Base-by-base conservation (phyloP, 139 green algal genomes). In the Microglena sp. region DNA sequence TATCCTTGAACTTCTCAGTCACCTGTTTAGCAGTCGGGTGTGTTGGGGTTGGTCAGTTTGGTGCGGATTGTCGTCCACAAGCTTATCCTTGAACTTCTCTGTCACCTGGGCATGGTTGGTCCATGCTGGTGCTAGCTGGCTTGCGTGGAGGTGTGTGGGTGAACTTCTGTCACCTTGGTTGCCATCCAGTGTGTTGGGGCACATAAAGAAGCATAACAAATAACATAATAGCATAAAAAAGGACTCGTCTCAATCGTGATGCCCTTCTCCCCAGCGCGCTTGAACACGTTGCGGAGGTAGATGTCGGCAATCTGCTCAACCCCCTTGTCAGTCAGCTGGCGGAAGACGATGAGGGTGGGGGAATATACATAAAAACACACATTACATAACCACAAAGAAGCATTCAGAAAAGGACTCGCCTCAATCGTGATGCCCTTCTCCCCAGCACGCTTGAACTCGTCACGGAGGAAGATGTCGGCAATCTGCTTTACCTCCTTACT, bases 251-350 rank as follows among this genome's bases (percentile, higher is more conserved):
- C 90, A 55, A 96, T 91, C 82, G 89, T 93, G 74, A 99, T 97
- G 64, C 87, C 92, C 79, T 96, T 96, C 80, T 95, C 91, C 65
- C 94, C 81, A 0, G 90, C 84, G 56, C 94, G 87, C 68, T 82
- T 82, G 72, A 96, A 94, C 35, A 98, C 93, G 57, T 95, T n/a
- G 55, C 28, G 26, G 34, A 99, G 80, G 92, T 99, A 98, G 78
- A 98, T 95, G 73, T 95, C 90, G 24, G 93, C 89, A 73, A 99
- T 99, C 83, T 95, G 76, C 76, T 96, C 94, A 45, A 99, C 94
- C 84, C 99, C 92, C 55, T 77, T 78, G 87, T 97, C 97, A 64
- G 92, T 97, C 33, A 65, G 58, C 31, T 65, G 58, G 4, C 58
- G 15, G 58, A 65, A 65, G 21, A 65, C 58, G 32, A 65, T 65